Evolutionary conservation across 257 asterid species (phyloP).

Genomic region (Fraxinus excelsior): DNA sequence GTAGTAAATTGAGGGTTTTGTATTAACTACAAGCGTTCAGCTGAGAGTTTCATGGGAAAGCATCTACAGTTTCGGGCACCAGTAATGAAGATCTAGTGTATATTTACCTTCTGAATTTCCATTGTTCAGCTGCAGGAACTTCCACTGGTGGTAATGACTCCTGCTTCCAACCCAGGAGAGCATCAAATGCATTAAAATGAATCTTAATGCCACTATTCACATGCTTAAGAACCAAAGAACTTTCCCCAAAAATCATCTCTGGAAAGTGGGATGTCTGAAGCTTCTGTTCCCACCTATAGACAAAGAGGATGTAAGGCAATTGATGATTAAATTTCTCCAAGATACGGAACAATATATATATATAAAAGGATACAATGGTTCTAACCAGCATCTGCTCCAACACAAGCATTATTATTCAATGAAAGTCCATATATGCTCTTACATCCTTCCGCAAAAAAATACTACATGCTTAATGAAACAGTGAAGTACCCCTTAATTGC

Average conservation of each 20-base stretch:
- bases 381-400: background rate
- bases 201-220: constrained; percentile 62
- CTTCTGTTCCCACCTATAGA: constrained; percentile 93
- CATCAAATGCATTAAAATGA: constrained; percentile 88
- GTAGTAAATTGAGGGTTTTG: background rate
- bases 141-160: constrained; percentile 95
- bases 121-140: constrained; percentile 95
- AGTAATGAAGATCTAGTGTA: constrained; percentile 13
- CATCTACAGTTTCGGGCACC: background rate
- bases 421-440: background rate
- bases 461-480: constrained; percentile 3
- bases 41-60: background rate
- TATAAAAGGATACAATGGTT: background rate
- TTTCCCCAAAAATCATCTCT: constrained; percentile 97
- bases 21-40: background rate
- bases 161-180: constrained; percentile 88
- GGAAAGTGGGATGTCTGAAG: constrained; percentile 89
- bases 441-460: constrained; percentile 4
- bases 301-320: background rate
- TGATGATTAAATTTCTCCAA: background rate
- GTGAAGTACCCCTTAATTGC: background rate
- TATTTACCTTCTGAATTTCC: constrained; percentile 84
- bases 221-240: constrained; percentile 73
- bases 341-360: constrained; percentile 12
- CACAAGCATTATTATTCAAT: background rate